A percentile compares a stretch with the other conserved stretches of the same genome.
phyloP scores from a whole-genome alignment of 2,329 filamentous ascomycete species.

The Raffaelea albimanens region DNA sequence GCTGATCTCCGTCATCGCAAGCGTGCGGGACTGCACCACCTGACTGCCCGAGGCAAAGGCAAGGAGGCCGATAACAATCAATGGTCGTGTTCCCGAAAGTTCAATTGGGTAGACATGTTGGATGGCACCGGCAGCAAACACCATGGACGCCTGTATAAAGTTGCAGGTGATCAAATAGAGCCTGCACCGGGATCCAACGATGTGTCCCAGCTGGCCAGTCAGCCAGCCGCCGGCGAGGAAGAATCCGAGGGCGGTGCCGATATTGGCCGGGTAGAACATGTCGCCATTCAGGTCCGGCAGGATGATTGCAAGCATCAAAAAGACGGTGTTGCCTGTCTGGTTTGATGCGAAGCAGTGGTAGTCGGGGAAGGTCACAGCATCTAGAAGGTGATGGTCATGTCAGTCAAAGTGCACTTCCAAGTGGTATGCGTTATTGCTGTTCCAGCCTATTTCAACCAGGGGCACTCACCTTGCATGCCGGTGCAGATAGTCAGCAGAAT shows the following conservation, averaged over 20 bases:
- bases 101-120: conserved; percentile 31
- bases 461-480: conserved; percentile 38
- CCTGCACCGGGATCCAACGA: conserved; percentile 38
- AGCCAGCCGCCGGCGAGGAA: conserved; percentile 46
- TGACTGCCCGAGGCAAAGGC: conserved; percentile 49
- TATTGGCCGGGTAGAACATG: conserved; percentile 43
- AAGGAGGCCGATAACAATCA: conserved; percentile 39
- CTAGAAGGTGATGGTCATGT: conserved; percentile 20
- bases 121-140: conserved; percentile 41
- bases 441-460: too few relatives aligned
- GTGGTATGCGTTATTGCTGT: neutral
- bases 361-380: conserved; percentile 51
- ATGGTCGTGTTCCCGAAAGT: conserved; percentile 25
- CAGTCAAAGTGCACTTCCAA: too few relatives aligned
- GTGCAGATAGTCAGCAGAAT: conserved; percentile 39
- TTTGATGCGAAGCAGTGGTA: conserved; percentile 56
- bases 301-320: conserved; percentile 43
- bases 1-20: conserved; percentile 51
- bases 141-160: conserved; percentile 41
- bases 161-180: conserved; percentile 46
- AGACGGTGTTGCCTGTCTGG: conserved; percentile 56
- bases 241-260: conserved; percentile 43
- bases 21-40: conserved; percentile 44
- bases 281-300: conserved; percentile 35
- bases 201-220: conserved; percentile 47